These are phyloP conservation scores for Rhinocladiella similis DNA, from an alignment of 2,329 filamentous ascomycete genomes.

Conservation along the genomic window DNA sequence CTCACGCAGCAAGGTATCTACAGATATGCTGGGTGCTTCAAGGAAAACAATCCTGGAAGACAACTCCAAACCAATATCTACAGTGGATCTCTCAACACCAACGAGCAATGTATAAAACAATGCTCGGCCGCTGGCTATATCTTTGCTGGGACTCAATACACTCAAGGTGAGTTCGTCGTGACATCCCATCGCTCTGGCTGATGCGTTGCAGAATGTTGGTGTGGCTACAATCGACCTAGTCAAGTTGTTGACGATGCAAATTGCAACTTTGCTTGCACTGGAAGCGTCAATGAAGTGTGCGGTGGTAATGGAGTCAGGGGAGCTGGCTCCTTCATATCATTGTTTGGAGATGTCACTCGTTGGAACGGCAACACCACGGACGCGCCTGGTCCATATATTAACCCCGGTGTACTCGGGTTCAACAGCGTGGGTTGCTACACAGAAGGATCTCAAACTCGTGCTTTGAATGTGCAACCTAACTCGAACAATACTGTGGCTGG, in stretches of 20 bases:
- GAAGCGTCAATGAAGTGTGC: slow-evolving; percentile 29
- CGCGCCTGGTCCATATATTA: slow-evolving; percentile 22
- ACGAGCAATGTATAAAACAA: slow-evolving; percentile 32
- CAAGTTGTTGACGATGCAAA: slow-evolving; percentile 24
- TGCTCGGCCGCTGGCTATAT: slow-evolving; percentile 28
- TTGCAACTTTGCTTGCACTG: slow-evolving; percentile 30
- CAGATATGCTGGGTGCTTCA: slow-evolving; percentile 36
- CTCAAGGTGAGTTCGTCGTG: slow-evolving; percentile 11
- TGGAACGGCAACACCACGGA: slow-evolving; percentile 23
- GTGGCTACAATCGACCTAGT: slow-evolving; percentile 34
- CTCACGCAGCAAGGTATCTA: slow-evolving; percentile 21
- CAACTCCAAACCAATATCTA: slow-evolving; percentile 34
- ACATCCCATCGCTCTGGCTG: background rate
- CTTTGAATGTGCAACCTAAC: slow-evolving; percentile 29
- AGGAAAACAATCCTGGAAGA: slow-evolving; percentile 32
- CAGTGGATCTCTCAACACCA: slow-evolving; percentile 29
- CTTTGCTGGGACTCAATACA: slow-evolving; percentile 33
- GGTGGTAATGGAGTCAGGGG: slow-evolving; percentile 28
- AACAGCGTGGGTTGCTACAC: slow-evolving; percentile 44
- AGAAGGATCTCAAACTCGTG: slow-evolving; percentile 37
- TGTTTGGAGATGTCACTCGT: slow-evolving; percentile 24
- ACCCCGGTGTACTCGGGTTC: slow-evolving; percentile 27
- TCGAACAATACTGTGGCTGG: slow-evolving; percentile 35
- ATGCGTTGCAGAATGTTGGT: slow-evolving; percentile 33
- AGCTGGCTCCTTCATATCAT: slow-evolving; percentile 19